Base-by-base conservation (phyloP, 2,329 filamentous ascomycete genomes). In the Alternaria novae-zelandiae region DNA sequence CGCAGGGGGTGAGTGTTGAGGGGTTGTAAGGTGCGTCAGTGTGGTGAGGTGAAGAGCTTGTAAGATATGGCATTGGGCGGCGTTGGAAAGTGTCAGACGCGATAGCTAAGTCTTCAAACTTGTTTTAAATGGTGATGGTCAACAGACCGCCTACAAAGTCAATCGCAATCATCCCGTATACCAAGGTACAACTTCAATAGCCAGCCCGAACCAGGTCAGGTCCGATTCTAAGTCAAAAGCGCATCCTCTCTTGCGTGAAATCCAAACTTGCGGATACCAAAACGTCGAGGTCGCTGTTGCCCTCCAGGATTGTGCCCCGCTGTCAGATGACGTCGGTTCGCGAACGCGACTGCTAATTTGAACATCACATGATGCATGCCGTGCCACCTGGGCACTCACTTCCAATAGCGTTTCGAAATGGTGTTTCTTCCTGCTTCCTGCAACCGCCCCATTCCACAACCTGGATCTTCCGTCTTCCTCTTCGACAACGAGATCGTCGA, bases 1-100 rank as follows among this genome's bases (percentile, higher is more conserved):
- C 43, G 26, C 26, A 21, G 25, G 56, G 46, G 8, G 7, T 69
- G 10, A 43, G 54, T 21, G 61, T 69, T n/a, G 60, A 50, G 21
- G 67, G 63, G 8, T 49, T 68, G 59, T 70, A 9, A 28, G 8
- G 25, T 26, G 25, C 25, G 25, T 26, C 25, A 26, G 25, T 26
- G 2, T 26, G 6, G 23, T 25, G 23, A 25, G 23, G 7, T 25
- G 23, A 25, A 25, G 23, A 2, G 23, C 23, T 3, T 21, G 21
- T 53, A 53, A 36, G 2, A 53, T 41, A 53, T 53, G 49, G 49
- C 49, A 53, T 53, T 53, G 49, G 30, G 30, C 4, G 49, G 49
- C 30, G 49, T 53, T 53, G 17, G 11, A 8, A 44, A 45, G 13
- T 5, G 4, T 41, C 36, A 41, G 36, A 17, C 3, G 36, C 36